These are phyloP conservation scores for Hypoxylon crocopeplum DNA, from an alignment of 495 filamentous ascomycete species.

Conservation along the genomic window DNA sequence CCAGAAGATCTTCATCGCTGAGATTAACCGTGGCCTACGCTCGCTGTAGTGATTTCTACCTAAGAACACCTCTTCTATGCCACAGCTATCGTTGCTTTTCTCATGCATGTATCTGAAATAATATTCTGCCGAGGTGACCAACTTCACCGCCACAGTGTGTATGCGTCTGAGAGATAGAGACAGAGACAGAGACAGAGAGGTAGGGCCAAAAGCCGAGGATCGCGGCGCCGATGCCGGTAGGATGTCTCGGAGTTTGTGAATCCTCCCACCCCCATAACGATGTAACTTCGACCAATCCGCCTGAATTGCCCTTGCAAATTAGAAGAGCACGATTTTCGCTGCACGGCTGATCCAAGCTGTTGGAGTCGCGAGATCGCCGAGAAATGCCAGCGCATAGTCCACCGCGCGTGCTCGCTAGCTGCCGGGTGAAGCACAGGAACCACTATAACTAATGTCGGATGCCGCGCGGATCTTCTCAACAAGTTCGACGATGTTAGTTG, in stretches of 20 bases:
- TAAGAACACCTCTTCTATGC: not conserved
- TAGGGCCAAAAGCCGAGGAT: conserved; percentile 3
- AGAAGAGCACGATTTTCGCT: conserved; percentile 5
- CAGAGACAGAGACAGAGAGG: too few species aligned
- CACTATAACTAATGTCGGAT: not conserved
- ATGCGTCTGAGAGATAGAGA: not conserved
- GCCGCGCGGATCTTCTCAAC: not conserved
- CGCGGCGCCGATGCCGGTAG: conserved; percentile 35
- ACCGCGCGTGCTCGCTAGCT: too few species aligned
- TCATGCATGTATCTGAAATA: conserved; percentile 3
- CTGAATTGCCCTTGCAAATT: conserved; percentile 32
- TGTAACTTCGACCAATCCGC: conserved; percentile 28
- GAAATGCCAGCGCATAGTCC: too few species aligned
- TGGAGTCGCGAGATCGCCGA: conserved; percentile 11
- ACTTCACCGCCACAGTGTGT: not conserved
- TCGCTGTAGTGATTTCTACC: not conserved
- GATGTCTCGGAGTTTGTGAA: conserved; percentile 11
- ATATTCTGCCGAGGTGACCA: not conserved
- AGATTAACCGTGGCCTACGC: conserved; percentile 1
- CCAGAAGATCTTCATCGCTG: conserved; percentile 12
- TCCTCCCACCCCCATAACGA: conserved; percentile 9
- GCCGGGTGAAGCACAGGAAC: not conserved
- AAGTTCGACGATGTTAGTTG: not conserved
- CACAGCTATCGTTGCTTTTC: not conserved
- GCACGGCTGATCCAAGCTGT: conserved; percentile 30